phyloP scores from a whole-genome alignment of 352 stramenopile genomes.

The Phytophthora chlamydospora region DNA sequence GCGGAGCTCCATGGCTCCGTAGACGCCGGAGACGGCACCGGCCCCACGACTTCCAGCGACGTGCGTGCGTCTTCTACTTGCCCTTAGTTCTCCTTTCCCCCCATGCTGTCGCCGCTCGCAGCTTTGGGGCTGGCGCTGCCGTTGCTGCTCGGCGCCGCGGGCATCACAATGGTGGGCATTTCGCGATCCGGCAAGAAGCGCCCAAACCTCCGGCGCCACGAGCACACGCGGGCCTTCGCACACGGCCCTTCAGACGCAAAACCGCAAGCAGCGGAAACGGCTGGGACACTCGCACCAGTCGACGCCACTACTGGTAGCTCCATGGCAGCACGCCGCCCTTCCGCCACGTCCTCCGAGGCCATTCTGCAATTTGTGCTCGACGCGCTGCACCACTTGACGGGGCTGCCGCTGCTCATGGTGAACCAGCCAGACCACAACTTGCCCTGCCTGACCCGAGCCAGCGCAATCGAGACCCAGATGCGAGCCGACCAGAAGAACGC shows the following conservation, averaged over 20 bases:
- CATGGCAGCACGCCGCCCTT: slow-evolving; percentile 14
- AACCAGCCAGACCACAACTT: slow-evolving; percentile 36
- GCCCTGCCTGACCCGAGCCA: slow-evolving; percentile 24
- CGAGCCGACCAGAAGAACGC: slow-evolving; percentile 41
- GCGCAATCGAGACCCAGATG: slow-evolving; percentile 23
- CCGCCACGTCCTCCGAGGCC: slow-evolving; percentile 13
- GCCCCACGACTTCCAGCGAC: slow-evolving; percentile 17
- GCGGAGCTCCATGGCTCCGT: slow-evolving; percentile 9
- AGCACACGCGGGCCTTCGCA: slow-evolving; percentile 22
- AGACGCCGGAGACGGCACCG: slow-evolving; percentile 18
- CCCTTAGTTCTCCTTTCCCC: background rate
- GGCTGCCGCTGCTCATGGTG: slow-evolving; percentile 39
- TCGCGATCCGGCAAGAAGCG: slow-evolving; percentile 29
- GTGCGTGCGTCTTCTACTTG: slow-evolving; percentile 8
- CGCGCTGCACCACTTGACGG: slow-evolving; percentile 35
- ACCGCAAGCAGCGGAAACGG: slow-evolving; percentile 33
- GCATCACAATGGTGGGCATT: slow-evolving; percentile 19
- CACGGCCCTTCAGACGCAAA: slow-evolving; percentile 33
- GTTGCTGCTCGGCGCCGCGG: slow-evolving; percentile 15
- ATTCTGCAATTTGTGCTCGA: slow-evolving; percentile 50
- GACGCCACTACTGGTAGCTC: slow-evolving; percentile 12
- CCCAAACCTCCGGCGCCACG: slow-evolving; percentile 15
- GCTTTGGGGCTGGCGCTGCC: slow-evolving; percentile 9
- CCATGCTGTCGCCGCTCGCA: slow-evolving; percentile 15
- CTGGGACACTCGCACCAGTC: slow-evolving; percentile 35